Conservation (phyloP, 164 flowering plant genomes). For the Nymphaea thermarum region DNA sequence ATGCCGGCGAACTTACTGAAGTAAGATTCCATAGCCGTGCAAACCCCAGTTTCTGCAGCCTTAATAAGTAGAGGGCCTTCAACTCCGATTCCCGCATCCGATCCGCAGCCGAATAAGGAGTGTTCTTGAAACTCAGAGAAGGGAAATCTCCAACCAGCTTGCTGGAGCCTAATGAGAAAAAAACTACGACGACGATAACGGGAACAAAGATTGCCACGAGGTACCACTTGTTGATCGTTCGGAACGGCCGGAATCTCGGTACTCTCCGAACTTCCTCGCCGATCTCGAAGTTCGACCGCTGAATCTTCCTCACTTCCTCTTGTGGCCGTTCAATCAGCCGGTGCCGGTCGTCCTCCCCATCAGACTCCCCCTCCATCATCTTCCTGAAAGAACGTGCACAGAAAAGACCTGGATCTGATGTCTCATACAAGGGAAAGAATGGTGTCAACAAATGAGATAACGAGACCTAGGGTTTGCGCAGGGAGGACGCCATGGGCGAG, state of each 20-base stretch:
- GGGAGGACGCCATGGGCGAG: neutral
- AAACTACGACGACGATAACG: slow-evolving; percentile 31
- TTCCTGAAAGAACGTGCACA: neutral
- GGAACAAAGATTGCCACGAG: slow-evolving; percentile 34
- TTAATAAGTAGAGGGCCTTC: slow-evolving; percentile 52
- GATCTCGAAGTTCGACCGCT: slow-evolving; percentile 9
- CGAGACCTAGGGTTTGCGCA: neutral
- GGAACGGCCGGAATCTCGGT: slow-evolving; percentile 9
- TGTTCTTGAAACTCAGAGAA: neutral
- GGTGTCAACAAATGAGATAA: neutral
- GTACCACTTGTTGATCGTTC: slow-evolving; percentile 27
- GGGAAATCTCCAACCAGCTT: slow-evolving; percentile 23
- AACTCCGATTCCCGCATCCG: slow-evolving; percentile 70
- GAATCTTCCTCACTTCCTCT: slow-evolving; percentile 14
- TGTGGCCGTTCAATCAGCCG: slow-evolving; percentile 30
- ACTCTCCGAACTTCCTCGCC: slow-evolving; percentile 7
- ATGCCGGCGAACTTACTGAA: slow-evolving; percentile 1
- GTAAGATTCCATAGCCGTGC: slow-evolving; percentile 43
- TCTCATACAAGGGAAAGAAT: neutral
- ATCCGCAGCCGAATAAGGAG: slow-evolving; percentile 13
- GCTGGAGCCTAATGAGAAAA: slow-evolving; percentile 36
- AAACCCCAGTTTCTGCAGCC: slow-evolving; percentile 60
- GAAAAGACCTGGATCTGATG: neutral
- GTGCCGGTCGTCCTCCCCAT: slow-evolving; percentile 60
- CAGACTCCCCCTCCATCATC: slow-evolving; percentile 18